Evolutionary conservation across 495 filamentous ascomycete species (phyloP).

Genomic region (Penicillium manginii): DNA sequence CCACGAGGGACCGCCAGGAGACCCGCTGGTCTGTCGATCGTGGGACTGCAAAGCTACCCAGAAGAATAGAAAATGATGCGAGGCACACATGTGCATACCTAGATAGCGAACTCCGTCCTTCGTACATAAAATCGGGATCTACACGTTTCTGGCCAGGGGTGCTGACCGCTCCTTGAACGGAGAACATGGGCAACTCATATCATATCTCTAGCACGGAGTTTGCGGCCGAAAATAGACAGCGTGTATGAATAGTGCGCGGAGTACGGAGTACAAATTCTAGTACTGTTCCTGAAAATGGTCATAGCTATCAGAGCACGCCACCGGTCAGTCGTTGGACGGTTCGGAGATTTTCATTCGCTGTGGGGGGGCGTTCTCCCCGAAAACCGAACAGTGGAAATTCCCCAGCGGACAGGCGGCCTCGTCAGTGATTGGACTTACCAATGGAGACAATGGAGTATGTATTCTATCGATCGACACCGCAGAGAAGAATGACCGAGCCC

Average conservation of each 20-base stretch:
- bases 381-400: neutral
- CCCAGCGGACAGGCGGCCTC: neutral
- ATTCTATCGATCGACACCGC: conserved; percentile 2
- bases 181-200: neutral
- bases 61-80: neutral
- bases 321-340: neutral
- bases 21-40: conserved; percentile 8
- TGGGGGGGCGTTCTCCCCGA: conserved; percentile 4
- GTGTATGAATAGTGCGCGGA: no score
- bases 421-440: conserved; percentile 2
- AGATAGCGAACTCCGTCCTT: no score
- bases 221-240: no score
- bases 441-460: conserved; percentile 3
- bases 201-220: no score
- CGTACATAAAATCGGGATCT: neutral
- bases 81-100: conserved; percentile 7
- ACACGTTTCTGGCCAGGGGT: conserved; percentile 7
- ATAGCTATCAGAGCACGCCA: conserved; percentile 7
- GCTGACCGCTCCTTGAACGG: conserved; percentile 11
- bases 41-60: neutral
- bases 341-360: conserved; percentile 7
- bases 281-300: neutral
- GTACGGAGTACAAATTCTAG: neutral
- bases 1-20: conserved; percentile 2
- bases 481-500: neutral